Evolutionary conservation across 257 asterid species (phyloP).

Genomic region (Primulina eburnea): DNA sequence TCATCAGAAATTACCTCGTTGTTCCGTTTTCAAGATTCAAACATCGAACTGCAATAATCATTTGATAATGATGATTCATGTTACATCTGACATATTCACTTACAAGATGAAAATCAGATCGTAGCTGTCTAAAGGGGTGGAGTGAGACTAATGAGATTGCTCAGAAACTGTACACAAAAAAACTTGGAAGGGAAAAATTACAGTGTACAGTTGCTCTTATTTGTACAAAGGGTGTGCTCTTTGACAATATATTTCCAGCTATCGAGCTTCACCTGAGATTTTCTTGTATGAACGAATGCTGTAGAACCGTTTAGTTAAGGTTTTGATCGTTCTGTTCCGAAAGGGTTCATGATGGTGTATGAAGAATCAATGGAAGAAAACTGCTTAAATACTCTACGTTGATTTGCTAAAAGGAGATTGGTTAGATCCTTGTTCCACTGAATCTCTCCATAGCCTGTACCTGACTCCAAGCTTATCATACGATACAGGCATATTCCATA

Average conservation of each 20-base stretch:
- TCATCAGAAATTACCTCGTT: no score
- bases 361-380: constrained; percentile 18
- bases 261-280: constrained; percentile 10
- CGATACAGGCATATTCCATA: constrained; percentile 75
- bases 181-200: constrained; percentile 12
- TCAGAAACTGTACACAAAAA: constrained; percentile 26
- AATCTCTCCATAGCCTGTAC: constrained; percentile 79
- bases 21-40: background rate
- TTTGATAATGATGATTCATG: background rate
- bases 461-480: constrained; percentile 87
- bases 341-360: constrained; percentile 25
- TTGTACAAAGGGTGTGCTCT: constrained; percentile 24
- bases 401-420: constrained; percentile 42
- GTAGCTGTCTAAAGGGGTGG: background rate
- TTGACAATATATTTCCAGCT: constrained; percentile 26
- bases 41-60: background rate
- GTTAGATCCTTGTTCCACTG: constrained; percentile 55
- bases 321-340: constrained; percentile 27
- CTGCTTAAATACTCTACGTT: constrained; percentile 20
- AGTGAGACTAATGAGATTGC: background rate
- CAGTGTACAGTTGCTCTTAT: constrained; percentile 37
- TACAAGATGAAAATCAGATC: background rate
- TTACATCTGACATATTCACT: background rate
- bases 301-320: constrained; percentile 14
- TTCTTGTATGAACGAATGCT: background rate